Base-by-base conservation (phyloP, 352 stramenopile species). In the Phytophthora lateralis region DNA sequence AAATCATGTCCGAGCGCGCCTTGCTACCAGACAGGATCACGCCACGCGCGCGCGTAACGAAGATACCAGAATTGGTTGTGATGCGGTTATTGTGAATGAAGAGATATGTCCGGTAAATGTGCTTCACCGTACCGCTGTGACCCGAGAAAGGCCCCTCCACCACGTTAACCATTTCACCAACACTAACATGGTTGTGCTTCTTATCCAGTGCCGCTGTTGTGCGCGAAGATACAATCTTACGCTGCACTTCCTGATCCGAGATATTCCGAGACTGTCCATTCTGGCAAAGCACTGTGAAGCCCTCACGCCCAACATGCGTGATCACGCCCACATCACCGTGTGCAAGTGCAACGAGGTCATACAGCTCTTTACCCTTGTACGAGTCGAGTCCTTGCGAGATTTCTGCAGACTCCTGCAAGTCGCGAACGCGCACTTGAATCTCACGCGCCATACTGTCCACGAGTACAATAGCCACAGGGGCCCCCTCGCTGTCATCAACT, bases 11-110 rank as follows among this genome's bases (percentile, higher is more conserved):
- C 1, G 83, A 93, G 11, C 85, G 78, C 15, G 85, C 85, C 66
- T 97, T 96, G 69, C 85, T 93, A 32, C 89, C 89, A 3, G 89
- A 90, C 2, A 97, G 60, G 14, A 96, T 76, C 20, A 95, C 85
- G 57, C 89, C 77, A 43, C 88, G 82, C 11, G 89, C 85, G 18
- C 88, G 83, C n/a, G 85, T 85, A 12, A 96, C 85, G 41, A 96
- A 96, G 39, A 97, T 95, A 20, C 89, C 89, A 6, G 89, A 87
- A 57, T 96, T 95, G 18, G 83, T 89, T 41, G 86, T 91, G 60
- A 96, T 91, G 24, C 88, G 88, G 66, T 96, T 96, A 68, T 96
- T 96, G 76, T 97, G 89, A 61, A 97, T 51, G 54, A 96, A 97
- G 20, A 97, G 72, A 35, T 90, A 96, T 5, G 85, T 93, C 18